Conservation (phyloP, 2,329 filamentous ascomycete species). For the Lecanosticta acicola region DNA sequence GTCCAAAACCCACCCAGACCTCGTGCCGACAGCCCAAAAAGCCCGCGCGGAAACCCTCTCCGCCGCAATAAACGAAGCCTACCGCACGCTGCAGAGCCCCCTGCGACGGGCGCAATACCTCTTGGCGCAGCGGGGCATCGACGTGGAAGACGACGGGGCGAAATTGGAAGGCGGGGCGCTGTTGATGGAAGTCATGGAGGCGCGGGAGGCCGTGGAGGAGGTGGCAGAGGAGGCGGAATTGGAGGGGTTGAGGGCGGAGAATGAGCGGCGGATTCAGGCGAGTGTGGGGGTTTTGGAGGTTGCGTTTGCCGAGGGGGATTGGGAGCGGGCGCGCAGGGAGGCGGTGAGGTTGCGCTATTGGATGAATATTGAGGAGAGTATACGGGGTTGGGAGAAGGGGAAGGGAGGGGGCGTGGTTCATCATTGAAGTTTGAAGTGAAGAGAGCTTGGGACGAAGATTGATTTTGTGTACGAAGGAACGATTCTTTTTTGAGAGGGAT, state of each 20-base stretch:
- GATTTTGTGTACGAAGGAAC: not conserved
- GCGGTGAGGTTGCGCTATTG: conserved; percentile 79
- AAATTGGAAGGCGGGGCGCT: conserved; percentile 60
- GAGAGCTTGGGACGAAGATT: not conserved
- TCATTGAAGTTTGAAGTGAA: conserved; percentile 15
- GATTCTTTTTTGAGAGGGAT: no score
- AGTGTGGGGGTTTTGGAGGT: conserved; percentile 59
- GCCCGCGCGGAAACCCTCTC: conserved; percentile 69
- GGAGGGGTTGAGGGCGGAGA: conserved; percentile 54
- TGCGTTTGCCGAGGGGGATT: conserved; percentile 62
- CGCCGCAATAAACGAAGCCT: conserved; percentile 83
- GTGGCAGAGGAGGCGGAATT: conserved; percentile 58
- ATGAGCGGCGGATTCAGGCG: conserved; percentile 59
- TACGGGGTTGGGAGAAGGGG: conserved; percentile 79
- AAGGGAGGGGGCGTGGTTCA: conserved; percentile 40
- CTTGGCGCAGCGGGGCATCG: conserved; percentile 60
- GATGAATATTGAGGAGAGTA: conserved; percentile 75
- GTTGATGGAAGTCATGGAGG: conserved; percentile 74
- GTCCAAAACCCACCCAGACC: conserved; percentile 68
- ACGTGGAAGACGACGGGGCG: conserved; percentile 73
- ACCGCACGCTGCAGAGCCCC: conserved; percentile 74
- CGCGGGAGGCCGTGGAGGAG: conserved; percentile 56
- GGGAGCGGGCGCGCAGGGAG: conserved; percentile 63
- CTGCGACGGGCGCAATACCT: conserved; percentile 84
- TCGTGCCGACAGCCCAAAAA: conserved; percentile 47